Conservation (phyloP, 352 stramenopile species). For the Lagenidium sp. region DNA sequence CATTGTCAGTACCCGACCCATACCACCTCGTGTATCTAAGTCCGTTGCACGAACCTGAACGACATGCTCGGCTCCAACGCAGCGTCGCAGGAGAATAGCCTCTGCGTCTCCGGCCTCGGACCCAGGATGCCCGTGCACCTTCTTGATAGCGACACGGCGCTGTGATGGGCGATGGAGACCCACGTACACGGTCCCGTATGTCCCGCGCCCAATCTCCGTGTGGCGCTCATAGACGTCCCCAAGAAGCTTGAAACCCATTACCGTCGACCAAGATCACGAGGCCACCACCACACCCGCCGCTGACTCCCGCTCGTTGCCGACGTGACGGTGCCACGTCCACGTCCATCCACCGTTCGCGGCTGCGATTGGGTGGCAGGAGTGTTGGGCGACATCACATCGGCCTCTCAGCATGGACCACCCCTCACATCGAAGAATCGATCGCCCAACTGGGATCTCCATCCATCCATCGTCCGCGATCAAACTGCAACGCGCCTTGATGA, state of each 20-base stretch:
- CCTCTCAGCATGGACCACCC: too few relatives aligned
- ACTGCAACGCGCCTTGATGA: too few relatives aligned
- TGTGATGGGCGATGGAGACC: constrained; percentile 24
- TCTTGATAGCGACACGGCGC: constrained; percentile 69
- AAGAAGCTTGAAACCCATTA: constrained; percentile 29
- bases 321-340: too few relatives aligned
- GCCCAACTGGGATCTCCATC: too few relatives aligned
- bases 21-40: too few relatives aligned
- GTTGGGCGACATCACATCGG: too few relatives aligned
- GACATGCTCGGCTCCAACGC: constrained; percentile 32
- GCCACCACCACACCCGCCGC: constrained; percentile 7
- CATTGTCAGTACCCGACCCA: too few relatives aligned
- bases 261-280: constrained; percentile 5
- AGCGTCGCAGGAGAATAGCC: constrained; percentile 36
- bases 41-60: constrained; percentile 31
- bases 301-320: neutral
- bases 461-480: too few relatives aligned
- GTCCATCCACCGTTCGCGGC: constrained; percentile 1
- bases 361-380: neutral
- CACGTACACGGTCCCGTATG: constrained; percentile 70
- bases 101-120: constrained; percentile 30
- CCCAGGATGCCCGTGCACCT: constrained; percentile 46
- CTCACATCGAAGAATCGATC: too few relatives aligned
- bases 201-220: constrained; percentile 70
- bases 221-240: constrained; percentile 57